Evolutionary conservation across 2,329 filamentous ascomycete species (phyloP).

Genomic region (Colletotrichum tamarilloi): DNA sequence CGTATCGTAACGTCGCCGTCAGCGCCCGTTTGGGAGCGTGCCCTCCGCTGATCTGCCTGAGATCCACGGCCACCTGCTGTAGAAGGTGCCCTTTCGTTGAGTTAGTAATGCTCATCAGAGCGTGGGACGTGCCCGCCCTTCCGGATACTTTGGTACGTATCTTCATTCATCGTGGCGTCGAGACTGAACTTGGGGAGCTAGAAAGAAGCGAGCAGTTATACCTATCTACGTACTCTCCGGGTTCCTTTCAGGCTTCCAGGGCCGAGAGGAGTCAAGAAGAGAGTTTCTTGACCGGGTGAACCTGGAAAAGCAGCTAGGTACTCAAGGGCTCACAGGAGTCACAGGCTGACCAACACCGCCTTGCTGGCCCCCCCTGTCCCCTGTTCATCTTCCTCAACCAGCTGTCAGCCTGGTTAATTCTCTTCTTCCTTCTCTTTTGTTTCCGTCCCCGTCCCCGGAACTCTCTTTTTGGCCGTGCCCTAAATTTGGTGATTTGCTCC

Average conservation of each 20-base stretch:
- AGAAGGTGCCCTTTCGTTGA: not conserved
- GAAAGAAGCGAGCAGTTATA: not conserved
- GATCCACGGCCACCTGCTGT: not conserved
- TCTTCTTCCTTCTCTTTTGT: not conserved
- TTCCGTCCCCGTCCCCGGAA: not conserved
- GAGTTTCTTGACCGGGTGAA: not conserved
- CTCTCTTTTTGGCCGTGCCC: not conserved
- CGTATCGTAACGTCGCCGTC: not conserved
- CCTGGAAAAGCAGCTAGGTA: not conserved
- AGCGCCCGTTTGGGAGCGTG: not conserved
- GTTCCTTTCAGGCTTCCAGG: no score
- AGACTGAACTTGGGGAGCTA: not conserved
- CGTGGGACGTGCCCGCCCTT: not conserved
- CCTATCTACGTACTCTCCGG: no score
- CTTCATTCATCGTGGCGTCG: not conserved
- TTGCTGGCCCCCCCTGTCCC: constrained; percentile 6
- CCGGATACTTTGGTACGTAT: not conserved
- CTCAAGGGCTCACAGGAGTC: not conserved
- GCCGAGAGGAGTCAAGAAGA: not conserved
- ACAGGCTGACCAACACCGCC: constrained; percentile 4
- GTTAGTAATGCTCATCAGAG: no score
- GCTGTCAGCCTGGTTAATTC: not conserved
- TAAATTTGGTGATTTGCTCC: not conserved
- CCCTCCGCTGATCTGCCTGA: not conserved
- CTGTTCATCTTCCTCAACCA: not conserved